These are phyloP conservation scores for apple (Malus domestica) DNA, from an alignment of 306 rosid genomes.

Conservation along the genomic window ASM211411v1 NC_041804.1:4451501-4452000, in stretches of 20 bases:
- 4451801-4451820: conserved; percentile 89
- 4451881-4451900: conserved; percentile 82
- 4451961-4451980: conserved; percentile 54
- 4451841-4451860: conserved; percentile 88
- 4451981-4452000: conserved; percentile 89
- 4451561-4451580: conserved; percentile 29
- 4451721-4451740: conserved; percentile 84
- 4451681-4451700: conserved; percentile 75
- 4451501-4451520: conserved; percentile 97
- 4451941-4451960: conserved; percentile 96
- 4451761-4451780: conserved; percentile 92
- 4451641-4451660: conserved; percentile 31
- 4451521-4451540: conserved; percentile 49
- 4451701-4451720: conserved; percentile 88
- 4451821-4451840: conserved; percentile 85
- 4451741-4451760: conserved; percentile 92
- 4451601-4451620: conserved; percentile 31
- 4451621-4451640: conserved; percentile 35
- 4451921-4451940: conserved; percentile 86
- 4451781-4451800: conserved; percentile 95
- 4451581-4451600: conserved; percentile 35
- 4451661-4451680: conserved; percentile 42
- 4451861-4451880: conserved; percentile 93
- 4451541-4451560: conserved; percentile 30
- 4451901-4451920: conserved; percentile 79